phyloP scores from a whole-genome alignment of 352 stramenopile species.

The Phytophthora uliginosa region DNA sequence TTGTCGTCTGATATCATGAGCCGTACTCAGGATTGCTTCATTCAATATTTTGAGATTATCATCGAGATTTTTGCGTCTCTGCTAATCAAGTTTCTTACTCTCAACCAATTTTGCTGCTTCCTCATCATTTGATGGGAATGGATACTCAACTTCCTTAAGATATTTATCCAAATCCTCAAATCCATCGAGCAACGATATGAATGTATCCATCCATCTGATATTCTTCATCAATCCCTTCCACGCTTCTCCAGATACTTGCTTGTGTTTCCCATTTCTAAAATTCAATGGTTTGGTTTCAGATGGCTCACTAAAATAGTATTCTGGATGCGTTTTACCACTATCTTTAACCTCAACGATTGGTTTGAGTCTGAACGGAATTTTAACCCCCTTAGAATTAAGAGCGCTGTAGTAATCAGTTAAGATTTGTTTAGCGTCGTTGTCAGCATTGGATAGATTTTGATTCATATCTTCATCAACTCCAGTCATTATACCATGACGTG shows the following conservation, averaged over 20 bases:
- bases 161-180: neutral
- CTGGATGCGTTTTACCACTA: neutral
- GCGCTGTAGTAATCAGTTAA: neutral
- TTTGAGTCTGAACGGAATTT: neutral
- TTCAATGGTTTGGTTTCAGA: neutral
- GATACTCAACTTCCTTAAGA: neutral
- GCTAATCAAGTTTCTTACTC: neutral
- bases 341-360: neutral
- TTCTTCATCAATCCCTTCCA: constrained; percentile 5
- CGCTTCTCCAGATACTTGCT: neutral
- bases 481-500: neutral
- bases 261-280: constrained; percentile 1
- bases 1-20: constrained; percentile 1
- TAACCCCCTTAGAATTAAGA: neutral
- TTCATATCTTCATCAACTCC: constrained; percentile 2
- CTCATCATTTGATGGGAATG: too few species aligned
- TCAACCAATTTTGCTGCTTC: neutral
- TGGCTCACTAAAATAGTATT: constrained; percentile 5
- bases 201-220: constrained; percentile 21
- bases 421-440: constrained; percentile 1
- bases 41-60: constrained; percentile 8
- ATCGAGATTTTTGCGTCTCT: neutral
- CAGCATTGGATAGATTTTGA: neutral
- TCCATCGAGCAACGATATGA: neutral
- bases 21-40: neutral